Evolutionary conservation across 2,329 filamentous ascomycete genomes (phyloP).

Genomic region (Hypoxylon sp.): DNA sequence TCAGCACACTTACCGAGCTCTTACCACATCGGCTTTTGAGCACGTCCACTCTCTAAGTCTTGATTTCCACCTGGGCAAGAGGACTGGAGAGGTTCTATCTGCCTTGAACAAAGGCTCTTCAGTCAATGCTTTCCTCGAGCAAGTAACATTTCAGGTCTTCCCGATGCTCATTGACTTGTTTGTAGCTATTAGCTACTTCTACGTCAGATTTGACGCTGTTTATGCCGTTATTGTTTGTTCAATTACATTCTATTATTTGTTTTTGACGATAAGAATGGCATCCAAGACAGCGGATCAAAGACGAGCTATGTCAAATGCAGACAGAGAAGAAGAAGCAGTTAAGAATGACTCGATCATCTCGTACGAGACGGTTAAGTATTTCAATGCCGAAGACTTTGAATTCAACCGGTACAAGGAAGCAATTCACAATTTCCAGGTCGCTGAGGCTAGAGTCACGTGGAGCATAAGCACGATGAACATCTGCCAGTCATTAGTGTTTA

Average conservation of each 20-base stretch:
- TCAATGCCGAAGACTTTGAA: constrained; percentile 87
- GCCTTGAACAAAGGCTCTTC: constrained; percentile 96
- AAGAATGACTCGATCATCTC: constrained; percentile 99
- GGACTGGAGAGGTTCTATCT: constrained; percentile 95
- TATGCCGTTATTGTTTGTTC: constrained; percentile 92
- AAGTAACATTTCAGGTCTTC: constrained; percentile 94
- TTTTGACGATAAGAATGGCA: constrained; percentile 96
- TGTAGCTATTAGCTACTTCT: constrained; percentile 87
- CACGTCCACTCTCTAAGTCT: constrained; percentile 96
- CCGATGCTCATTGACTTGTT: constrained; percentile 94
- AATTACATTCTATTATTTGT: constrained; percentile 96
- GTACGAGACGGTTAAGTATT: constrained; percentile 96
- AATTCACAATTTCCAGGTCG: constrained; percentile 78
- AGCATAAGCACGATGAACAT: constrained; percentile 87
- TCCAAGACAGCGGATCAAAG: constrained; percentile 92
- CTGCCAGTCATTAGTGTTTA: constrained; percentile 84
- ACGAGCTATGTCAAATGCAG: constrained; percentile 93
- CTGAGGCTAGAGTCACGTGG: constrained; percentile 82
- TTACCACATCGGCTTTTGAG: constrained; percentile 96
- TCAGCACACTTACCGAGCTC: constrained; percentile 94
- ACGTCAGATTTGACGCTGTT: constrained; percentile 84
- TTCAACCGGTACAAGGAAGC: constrained; percentile 80
- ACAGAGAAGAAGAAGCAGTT: constrained; percentile 94
- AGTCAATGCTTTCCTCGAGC: constrained; percentile 96
- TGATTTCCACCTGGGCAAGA: constrained; percentile 96